These are phyloP conservation scores for Houttuynia cordata DNA, from an alignment of 164 flowering plant genomes.

Conservation along the genomic window DNA sequence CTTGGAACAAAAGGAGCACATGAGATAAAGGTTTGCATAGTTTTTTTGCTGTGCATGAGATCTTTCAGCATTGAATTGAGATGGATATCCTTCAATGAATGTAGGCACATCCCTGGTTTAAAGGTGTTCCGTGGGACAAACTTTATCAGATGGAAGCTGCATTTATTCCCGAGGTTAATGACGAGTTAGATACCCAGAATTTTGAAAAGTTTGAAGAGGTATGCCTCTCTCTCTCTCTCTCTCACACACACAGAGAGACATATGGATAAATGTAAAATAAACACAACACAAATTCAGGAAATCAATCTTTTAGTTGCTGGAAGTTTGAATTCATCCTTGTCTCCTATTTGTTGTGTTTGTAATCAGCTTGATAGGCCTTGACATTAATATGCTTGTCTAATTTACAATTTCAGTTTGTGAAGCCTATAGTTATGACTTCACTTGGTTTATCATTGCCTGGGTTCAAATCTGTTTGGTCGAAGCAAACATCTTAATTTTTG, in stretches of 20 bases:
- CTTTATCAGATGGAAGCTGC: slow-evolving; percentile 30
- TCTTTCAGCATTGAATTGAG: too few relatives aligned
- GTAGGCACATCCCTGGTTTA: slow-evolving; percentile 28
- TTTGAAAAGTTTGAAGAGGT: slow-evolving; percentile 33
- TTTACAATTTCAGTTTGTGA: too few relatives aligned
- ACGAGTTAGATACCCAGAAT: slow-evolving; percentile 28
- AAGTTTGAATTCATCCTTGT: not conserved
- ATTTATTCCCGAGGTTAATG: slow-evolving; percentile 27
- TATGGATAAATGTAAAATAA: too few relatives aligned
- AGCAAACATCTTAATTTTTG: too few relatives aligned
- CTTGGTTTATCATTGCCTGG: too few relatives aligned
- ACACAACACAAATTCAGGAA: too few relatives aligned
- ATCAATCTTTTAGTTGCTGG: too few relatives aligned
- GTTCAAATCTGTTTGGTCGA: too few relatives aligned
- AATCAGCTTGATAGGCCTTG: not conserved
- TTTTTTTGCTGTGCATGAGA: slow-evolving; percentile 3
- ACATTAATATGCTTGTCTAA: too few relatives aligned
- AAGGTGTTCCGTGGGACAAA: slow-evolving; percentile 23
- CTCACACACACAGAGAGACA: too few relatives aligned
- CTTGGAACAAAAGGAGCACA: slow-evolving; percentile 54
- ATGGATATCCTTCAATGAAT: too few relatives aligned
- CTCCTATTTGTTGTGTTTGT: not conserved
- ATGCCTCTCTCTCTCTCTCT: not conserved
- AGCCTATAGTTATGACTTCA: too few relatives aligned
- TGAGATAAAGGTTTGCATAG: slow-evolving; percentile 29